phyloP scores from a whole-genome alignment of 805 yeast species.

The Saccharomycodes ludwigii region DNA sequence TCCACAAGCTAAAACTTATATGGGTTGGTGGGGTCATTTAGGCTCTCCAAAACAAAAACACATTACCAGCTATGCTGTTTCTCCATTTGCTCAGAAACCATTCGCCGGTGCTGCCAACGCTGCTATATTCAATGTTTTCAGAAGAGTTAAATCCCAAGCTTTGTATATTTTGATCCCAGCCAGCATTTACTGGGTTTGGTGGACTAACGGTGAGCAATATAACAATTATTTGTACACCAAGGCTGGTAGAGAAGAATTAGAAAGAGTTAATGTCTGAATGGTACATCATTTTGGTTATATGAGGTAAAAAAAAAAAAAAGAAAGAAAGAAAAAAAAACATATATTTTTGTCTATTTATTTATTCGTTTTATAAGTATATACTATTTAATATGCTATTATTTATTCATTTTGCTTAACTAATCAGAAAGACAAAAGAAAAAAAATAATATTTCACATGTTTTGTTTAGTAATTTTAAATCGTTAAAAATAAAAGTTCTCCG shows the following conservation, averaged over 20 bases:
- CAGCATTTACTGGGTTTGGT: slow-evolving; percentile 69
- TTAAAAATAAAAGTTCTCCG: too few species aligned
- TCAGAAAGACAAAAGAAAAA: too few species aligned
- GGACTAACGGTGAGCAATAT: slow-evolving; percentile 82
- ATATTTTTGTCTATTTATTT: too few species aligned
- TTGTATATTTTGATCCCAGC: slow-evolving; percentile 71
- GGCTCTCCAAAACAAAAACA: slow-evolving; percentile 83
- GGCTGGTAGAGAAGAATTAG: slow-evolving; percentile 94
- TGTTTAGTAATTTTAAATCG: too few species aligned
- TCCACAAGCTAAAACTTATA: slow-evolving; percentile 61
- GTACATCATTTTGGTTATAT: background rate
- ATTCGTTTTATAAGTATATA: too few species aligned
- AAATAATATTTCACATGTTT: too few species aligned
- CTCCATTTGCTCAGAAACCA: slow-evolving; percentile 90
- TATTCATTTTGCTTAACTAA: too few species aligned
- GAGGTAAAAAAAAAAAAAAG: background rate
- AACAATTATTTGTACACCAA: slow-evolving; percentile 91
- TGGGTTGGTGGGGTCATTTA: slow-evolving; percentile 97
- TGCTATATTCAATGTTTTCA: slow-evolving; percentile 84
- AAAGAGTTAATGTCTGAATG: slow-evolving; percentile 39
- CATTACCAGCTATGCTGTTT: slow-evolving; percentile 76
- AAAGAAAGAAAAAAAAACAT: background rate
- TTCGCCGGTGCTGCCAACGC: slow-evolving; percentile 75
- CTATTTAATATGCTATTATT: too few species aligned
- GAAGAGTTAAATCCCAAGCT: slow-evolving; percentile 83